Conservation (phyloP, 2,329 filamentous ascomycete species). For the Thermothelomyces thermophilus region DNA sequence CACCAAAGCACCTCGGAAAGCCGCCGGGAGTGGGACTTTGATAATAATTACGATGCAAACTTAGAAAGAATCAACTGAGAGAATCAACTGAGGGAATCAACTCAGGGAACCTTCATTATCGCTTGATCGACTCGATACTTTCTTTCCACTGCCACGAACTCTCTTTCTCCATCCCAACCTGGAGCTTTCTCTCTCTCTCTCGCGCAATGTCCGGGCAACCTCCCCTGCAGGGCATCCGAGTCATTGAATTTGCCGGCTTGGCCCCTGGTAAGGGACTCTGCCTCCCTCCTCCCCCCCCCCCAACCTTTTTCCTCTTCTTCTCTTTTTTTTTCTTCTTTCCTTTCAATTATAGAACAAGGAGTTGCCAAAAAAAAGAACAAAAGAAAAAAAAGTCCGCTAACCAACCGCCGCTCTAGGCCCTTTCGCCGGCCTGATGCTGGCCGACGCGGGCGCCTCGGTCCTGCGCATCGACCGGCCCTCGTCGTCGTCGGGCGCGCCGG, state of each 20-base stretch:
- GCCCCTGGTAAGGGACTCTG: slow-evolving; percentile 50
- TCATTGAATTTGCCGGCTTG: slow-evolving; percentile 54
- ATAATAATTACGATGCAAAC: too few species aligned
- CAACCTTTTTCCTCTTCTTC: not conserved
- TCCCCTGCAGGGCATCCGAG: slow-evolving; percentile 46
- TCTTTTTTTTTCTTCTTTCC: not conserved
- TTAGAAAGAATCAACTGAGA: too few species aligned
- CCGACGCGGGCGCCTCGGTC: slow-evolving; percentile 83
- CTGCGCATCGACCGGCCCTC: slow-evolving; percentile 72
- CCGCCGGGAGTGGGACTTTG: too few species aligned
- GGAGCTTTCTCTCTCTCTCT: not conserved
- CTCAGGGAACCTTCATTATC: too few species aligned
- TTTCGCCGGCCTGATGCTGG: slow-evolving; percentile 80
- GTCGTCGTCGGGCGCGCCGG: slow-evolving; percentile 31
- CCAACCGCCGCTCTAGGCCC: slow-evolving; percentile 51
- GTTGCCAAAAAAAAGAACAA: too few species aligned
- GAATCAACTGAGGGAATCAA: too few species aligned
- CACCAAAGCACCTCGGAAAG: too few species aligned
- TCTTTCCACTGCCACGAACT: too few species aligned
- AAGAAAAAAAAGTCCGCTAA: slow-evolving; percentile 5
- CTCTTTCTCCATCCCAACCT: too few species aligned
- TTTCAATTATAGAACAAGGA: too few species aligned
- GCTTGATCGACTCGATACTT: too few species aligned
- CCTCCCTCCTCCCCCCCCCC: not conserved
- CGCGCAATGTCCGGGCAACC: slow-evolving; percentile 33